Conservation (phyloP, 345 rosid genomes). For the Eucalyptus cloeziana region DNA sequence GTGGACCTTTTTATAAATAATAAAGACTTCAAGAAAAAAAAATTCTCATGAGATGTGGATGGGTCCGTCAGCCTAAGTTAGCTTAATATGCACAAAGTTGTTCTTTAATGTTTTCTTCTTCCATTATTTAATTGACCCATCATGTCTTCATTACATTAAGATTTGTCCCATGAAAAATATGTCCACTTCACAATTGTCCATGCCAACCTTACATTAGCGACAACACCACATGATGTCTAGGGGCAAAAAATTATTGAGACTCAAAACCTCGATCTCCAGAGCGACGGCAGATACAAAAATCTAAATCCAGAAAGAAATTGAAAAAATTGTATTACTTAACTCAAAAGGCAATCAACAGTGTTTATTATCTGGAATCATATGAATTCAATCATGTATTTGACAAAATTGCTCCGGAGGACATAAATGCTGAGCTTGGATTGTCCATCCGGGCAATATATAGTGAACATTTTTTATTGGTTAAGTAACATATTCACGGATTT, state of each 20-base stretch:
- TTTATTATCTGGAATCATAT: not conserved
- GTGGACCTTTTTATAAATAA: not conserved
- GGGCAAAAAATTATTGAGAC: not conserved
- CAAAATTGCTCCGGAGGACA: not conserved
- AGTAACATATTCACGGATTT: rapidly evolving
- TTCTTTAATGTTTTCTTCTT: not conserved
- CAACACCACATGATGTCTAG: not conserved
- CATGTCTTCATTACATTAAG: not conserved
- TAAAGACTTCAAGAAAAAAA: not conserved
- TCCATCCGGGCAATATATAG: not conserved
- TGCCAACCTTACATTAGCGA: not conserved
- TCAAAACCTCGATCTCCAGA: not conserved
- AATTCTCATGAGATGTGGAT: not conserved
- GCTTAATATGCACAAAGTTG: not conserved
- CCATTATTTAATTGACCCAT: not conserved
- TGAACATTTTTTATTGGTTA: not conserved
- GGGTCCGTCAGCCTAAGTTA: not conserved
- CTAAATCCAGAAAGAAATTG: not conserved
- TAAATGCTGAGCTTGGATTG: not conserved
- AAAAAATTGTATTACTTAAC: not conserved
- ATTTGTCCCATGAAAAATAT: not conserved
- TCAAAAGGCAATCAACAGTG: not conserved
- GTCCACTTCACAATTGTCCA: not conserved
- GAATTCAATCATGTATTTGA: not conserved
- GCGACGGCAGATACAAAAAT: not conserved